phyloP scores from a whole-genome alignment of 75 land plant genomes.

The Chamaecyparis obtusa region DNA sequence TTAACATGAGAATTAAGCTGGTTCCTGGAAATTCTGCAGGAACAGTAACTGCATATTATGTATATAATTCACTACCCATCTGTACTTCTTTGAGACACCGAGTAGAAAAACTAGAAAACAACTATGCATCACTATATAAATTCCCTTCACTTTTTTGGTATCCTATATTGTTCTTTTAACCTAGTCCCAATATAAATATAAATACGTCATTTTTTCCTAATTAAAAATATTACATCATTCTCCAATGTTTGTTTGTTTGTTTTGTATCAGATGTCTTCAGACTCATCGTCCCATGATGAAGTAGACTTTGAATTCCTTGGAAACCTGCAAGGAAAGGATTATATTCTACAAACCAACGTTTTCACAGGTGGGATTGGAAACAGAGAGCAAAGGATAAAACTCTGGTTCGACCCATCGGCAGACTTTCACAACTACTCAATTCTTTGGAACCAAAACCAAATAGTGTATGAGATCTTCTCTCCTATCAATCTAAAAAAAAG shows the following conservation, averaged over 20 bases:
- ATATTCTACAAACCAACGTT: conserved; percentile 53
- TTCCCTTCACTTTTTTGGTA: background rate
- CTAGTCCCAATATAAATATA: too few relatives aligned
- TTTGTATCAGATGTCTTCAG: conserved; percentile 30
- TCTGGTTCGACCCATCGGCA: conserved; percentile 65
- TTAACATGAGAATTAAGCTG: conserved; percentile 71
- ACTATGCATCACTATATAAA: background rate
- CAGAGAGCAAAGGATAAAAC: conserved; percentile 47
- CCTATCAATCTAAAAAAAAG: background rate
- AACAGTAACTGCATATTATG: conserved; percentile 41
- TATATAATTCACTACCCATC: conserved; percentile 40
- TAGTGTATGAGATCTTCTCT: conserved; percentile 29
- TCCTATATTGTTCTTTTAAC: too few relatives aligned
- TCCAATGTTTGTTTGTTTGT: background rate
- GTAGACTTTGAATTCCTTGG: conserved; percentile 74
- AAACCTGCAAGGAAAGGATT: conserved; percentile 30
- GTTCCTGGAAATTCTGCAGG: conserved; percentile 47
- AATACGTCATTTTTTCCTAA: background rate
- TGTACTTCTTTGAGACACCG: conserved; percentile 39
- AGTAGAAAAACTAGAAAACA: background rate
- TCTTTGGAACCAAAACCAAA: conserved; percentile 56
- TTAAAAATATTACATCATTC: too few relatives aligned
- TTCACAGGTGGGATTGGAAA: conserved; percentile 43
- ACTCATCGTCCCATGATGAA: conserved; percentile 37
- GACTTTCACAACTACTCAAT: conserved; percentile 55